Evolutionary conservation across 228 moss, liverwort and hornwort genomes (phyloP).

Genomic region (Sphagnum magellanicum): DNA sequence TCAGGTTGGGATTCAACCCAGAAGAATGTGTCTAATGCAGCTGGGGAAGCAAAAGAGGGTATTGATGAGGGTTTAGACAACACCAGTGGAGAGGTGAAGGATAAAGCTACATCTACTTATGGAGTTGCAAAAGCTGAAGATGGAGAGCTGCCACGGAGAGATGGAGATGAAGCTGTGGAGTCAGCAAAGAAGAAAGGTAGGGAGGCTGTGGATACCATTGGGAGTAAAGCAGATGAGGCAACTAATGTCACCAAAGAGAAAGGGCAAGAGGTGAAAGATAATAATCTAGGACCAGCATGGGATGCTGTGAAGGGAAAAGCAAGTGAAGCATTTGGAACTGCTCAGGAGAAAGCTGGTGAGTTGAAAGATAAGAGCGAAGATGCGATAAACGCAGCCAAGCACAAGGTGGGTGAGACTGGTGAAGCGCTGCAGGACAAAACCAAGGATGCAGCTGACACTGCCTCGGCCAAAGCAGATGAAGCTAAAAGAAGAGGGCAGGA

Average conservation of each 20-base stretch:
- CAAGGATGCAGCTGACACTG: conserved; percentile 9
- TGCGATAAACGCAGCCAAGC: conserved; percentile 24
- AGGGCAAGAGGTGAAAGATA: conserved; percentile 25
- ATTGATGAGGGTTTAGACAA: conserved; percentile 12
- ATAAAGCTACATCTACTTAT: no score
- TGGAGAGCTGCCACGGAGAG: no score
- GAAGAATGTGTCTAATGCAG: conserved; percentile 1
- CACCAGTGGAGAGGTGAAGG: not conserved
- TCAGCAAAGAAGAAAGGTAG: conserved; percentile 7
- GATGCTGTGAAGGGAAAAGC: conserved; percentile 27
- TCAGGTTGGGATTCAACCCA: not conserved
- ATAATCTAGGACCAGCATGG: conserved; percentile 22
- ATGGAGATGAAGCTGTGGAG: not conserved
- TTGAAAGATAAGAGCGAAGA: conserved; percentile 21
- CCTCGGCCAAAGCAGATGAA: conserved; percentile 28
- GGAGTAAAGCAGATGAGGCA: conserved; percentile 15
- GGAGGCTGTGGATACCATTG: not conserved
- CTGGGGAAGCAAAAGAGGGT: not conserved
- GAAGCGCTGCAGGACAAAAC: conserved; percentile 26
- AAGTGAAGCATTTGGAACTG: conserved; percentile 16
- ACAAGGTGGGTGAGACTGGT: conserved; percentile 33
- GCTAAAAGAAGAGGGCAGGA: conserved; percentile 29
- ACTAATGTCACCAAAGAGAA: conserved; percentile 20
- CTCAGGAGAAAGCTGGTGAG: conserved; percentile 33
- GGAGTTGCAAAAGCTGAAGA: no score